These are phyloP conservation scores for Juglanconis oblonga DNA, from an alignment of 2,329 filamentous ascomycete genomes.

Conservation along the genomic window DNA sequence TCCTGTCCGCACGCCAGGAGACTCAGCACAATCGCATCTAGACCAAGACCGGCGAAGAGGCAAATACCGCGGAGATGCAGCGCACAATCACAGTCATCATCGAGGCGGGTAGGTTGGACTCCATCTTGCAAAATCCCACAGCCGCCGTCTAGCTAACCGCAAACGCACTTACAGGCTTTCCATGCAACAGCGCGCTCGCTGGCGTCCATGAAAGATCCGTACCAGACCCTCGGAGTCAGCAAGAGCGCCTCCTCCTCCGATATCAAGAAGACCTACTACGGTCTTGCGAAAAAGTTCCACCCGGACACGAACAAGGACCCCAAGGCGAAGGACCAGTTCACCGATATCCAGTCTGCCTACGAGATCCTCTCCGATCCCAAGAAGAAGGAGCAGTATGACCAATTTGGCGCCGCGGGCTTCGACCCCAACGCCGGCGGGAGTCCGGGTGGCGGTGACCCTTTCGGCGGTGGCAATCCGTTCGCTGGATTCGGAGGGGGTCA, in stretches of 20 bases:
- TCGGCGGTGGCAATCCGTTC: slow-evolving; percentile 64
- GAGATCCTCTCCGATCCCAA: slow-evolving; percentile 89
- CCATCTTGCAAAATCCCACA: background rate
- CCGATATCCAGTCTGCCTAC: slow-evolving; percentile 89
- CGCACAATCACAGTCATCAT: slow-evolving; percentile 2
- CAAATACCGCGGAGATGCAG: slow-evolving; percentile 8
- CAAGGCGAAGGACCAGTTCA: slow-evolving; percentile 90
- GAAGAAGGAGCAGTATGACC: slow-evolving; percentile 89
- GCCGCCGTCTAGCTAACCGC: background rate
- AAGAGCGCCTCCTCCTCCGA: slow-evolving; percentile 79
- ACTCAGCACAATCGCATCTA: slow-evolving; percentile 21
- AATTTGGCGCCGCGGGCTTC: slow-evolving; percentile 85
- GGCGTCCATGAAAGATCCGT: slow-evolving; percentile 70
- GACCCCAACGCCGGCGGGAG: slow-evolving; percentile 69
- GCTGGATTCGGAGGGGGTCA: slow-evolving; percentile 52
- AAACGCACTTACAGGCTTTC: slow-evolving; percentile 42
- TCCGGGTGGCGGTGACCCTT: slow-evolving; percentile 58
- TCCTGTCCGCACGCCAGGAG: slow-evolving; percentile 21
- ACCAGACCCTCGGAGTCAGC: slow-evolving; percentile 78
- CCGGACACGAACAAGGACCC: slow-evolving; percentile 97
- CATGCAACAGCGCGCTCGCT: slow-evolving; percentile 54
- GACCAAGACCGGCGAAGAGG: slow-evolving; percentile 16
- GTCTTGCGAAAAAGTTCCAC: slow-evolving; percentile 94
- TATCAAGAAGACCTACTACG: slow-evolving; percentile 98
- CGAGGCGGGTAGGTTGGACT: slow-evolving; percentile 11